Evolutionary conservation across 2,329 filamentous ascomycete genomes (phyloP).

Genomic region (Leptographium wingfieldii): DNA sequence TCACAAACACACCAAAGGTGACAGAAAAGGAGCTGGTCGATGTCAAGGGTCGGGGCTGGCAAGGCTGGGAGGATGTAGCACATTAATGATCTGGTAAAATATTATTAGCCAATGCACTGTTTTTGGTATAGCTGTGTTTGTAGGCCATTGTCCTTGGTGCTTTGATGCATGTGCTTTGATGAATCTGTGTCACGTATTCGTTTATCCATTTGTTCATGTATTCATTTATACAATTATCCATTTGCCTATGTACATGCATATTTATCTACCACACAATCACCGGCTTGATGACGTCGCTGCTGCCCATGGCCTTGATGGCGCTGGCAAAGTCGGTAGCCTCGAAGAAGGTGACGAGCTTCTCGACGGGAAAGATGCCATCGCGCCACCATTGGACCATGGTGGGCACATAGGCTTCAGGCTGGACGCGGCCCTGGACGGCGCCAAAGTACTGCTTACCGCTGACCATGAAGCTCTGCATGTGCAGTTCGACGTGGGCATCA

Average conservation of each 20-base stretch:
- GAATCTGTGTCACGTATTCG: no score
- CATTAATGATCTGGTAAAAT: background rate
- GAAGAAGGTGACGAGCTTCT: conserved; percentile 2
- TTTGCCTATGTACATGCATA: no score
- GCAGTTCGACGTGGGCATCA: background rate
- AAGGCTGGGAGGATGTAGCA: conserved; percentile 5
- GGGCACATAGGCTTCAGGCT: background rate
- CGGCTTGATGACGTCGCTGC: background rate
- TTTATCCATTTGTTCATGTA: no score
- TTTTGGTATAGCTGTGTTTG: no score
- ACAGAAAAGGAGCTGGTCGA: conserved; percentile 1
- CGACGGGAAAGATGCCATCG: background rate
- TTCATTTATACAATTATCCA: no score
- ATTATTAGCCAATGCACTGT: no score
- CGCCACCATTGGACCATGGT: conserved; percentile 5
- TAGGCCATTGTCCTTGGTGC: no score
- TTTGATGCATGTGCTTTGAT: no score
- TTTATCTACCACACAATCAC: background rate
- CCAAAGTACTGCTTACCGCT: conserved; percentile 6
- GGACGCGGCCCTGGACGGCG: conserved; percentile 1
- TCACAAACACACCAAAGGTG: background rate
- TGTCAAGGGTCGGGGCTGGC: conserved; percentile 3
- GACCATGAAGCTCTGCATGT: conserved; percentile 5
- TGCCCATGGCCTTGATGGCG: background rate
- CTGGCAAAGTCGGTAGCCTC: background rate